Base-by-base conservation (phyloP, 225 moss, liverwort and hornwort species). In the Ulota crispa region DNA sequence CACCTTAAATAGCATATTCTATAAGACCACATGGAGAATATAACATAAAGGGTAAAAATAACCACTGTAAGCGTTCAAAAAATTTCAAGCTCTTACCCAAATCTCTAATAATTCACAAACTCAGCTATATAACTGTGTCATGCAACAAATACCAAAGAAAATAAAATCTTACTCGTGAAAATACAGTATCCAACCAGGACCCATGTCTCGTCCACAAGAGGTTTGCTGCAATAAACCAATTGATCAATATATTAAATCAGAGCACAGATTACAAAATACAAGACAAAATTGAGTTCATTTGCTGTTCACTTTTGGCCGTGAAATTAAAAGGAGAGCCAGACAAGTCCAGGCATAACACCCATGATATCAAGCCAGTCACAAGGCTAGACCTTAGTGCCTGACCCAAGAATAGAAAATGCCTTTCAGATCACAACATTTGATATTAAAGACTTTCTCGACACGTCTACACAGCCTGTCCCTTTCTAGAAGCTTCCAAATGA, bases 141-240 rank as follows among this genome's bases (percentile, higher is more conserved):
- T 4, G 62, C 63, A 64, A 75, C 32, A 67, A 79, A 72, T 52
- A 11, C 60, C 30, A 30, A 62, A 73, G 57, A 14, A 72, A 1
- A 56, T 30, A 0, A 36, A 57, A 2, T 42, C 85, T 70, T 93
- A 97, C 94, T 72, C 78, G 93, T 89, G 70, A 91, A 95, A 72
- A 85, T 83, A 82, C 81, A 87, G 70, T 85, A 98, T 52, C 87
- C 89, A 56, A 98, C 78, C 61, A 98, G 81, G 52, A 98, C 83
- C 88, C 94, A 90, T 73, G 88, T 77, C 87, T 98, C 97, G 77
- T 89, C 91, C 81, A 98, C 87, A 56, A 97, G 86, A 67, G 97
- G 97, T 73, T 89, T 86, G 30, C 97, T 97, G 95, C 85, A 87
- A 52, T 5, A 21, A 50, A 76, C 3, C 76, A 76, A 82, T 18